These are phyloP conservation scores for Urtica urens DNA, from an alignment of 306 rosid species.

Conservation along the genomic window DNA sequence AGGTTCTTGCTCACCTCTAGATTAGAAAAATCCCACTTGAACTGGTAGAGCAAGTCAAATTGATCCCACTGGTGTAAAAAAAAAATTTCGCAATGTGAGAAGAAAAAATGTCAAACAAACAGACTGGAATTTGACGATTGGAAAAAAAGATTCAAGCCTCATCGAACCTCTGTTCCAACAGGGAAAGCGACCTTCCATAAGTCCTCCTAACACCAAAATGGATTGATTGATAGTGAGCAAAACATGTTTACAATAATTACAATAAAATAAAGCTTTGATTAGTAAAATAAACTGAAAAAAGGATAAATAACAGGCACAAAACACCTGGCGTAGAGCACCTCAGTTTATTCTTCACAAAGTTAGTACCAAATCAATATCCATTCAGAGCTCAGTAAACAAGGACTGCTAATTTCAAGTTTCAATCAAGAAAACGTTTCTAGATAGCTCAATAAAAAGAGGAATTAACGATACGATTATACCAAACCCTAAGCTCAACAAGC, in stretches of 20 bases:
- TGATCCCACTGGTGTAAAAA: slow-evolving; percentile 28
- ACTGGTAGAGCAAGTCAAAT: slow-evolving; percentile 26
- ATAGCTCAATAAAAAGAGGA: no score
- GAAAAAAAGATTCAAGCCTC: not conserved
- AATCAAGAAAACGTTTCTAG: no score
- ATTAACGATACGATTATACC: no score
- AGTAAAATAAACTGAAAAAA: no score
- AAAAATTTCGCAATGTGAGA: not conserved
- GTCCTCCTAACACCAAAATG: slow-evolving; percentile 26
- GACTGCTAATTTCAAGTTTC: no score
- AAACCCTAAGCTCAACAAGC: no score
- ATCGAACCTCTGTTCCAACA: slow-evolving; percentile 37
- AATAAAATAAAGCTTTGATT: no score
- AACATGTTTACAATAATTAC: slow-evolving; percentile 1
- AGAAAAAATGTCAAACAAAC: not conserved
- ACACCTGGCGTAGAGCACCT: no score
- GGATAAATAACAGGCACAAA: no score
- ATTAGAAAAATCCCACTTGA: slow-evolving; percentile 43
- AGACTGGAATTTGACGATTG: not conserved
- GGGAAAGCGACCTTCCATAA: slow-evolving; percentile 39
- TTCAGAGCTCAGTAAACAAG: no score
- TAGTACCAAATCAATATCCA: no score
- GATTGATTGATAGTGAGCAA: slow-evolving; percentile 8
- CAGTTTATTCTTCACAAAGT: not conserved
- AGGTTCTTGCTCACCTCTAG: slow-evolving; percentile 22